Percentiles rank a stretch among this genome's conserved stretches.
phyloP scores from a whole-genome alignment of 2,329 filamentous ascomycete species.

The Claviceps citrina region DNA sequence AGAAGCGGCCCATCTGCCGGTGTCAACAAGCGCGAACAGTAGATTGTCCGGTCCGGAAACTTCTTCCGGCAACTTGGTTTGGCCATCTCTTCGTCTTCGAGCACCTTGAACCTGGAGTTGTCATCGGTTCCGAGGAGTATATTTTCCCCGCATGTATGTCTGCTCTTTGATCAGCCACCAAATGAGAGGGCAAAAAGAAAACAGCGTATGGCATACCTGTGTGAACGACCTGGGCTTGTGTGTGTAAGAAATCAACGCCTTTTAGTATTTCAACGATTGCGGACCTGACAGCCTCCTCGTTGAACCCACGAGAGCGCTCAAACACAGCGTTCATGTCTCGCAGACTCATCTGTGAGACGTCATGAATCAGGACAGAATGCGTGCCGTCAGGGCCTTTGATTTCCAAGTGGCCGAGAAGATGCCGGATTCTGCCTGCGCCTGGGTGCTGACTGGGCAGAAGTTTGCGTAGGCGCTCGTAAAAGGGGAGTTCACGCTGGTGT shows the following conservation, averaged over 20 bases:
- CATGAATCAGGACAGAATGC: neutral
- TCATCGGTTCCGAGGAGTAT: neutral
- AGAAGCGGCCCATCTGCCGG: conserved; percentile 2
- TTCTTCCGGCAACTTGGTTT: neutral
- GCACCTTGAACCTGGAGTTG: neutral
- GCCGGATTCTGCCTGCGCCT: neutral
- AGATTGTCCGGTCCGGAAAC: neutral
- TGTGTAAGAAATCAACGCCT: neutral
- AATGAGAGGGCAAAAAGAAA: neutral
- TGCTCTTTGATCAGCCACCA: neutral
- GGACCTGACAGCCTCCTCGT: neutral
- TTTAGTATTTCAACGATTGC: neutral
- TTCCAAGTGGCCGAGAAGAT: neutral
- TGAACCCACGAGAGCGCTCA: neutral
- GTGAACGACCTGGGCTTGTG: neutral
- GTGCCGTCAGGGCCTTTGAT: neutral
- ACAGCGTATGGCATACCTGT: neutral
- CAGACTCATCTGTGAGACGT: neutral
- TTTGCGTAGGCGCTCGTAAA: neutral
- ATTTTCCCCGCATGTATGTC: neutral
- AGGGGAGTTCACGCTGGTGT: neutral
- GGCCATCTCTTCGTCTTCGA: neutral
- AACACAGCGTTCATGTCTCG: neutral
- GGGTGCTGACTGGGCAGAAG: neutral
- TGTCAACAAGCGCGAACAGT: neutral